phyloP scores from a whole-genome alignment of 2,329 filamentous ascomycete genomes.

The Colletotrichum noveboracense region DNA sequence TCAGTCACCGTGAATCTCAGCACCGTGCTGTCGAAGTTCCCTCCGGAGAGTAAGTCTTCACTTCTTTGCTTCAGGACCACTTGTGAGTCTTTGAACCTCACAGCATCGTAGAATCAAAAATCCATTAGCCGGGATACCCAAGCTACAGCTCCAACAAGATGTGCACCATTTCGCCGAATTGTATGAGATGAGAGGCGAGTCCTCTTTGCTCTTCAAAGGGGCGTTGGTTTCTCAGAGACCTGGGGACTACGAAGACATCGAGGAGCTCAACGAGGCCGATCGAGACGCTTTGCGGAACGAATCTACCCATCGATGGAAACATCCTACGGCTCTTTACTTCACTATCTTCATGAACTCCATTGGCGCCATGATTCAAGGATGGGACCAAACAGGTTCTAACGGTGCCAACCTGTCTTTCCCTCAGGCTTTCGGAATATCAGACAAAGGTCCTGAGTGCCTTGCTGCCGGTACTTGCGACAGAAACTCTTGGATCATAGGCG shows the following conservation, averaged over 20 bases:
- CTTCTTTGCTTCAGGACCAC: background rate
- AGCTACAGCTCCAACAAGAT: conserved; percentile 54
- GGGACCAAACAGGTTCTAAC: conserved; percentile 53
- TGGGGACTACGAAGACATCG: conserved; percentile 49
- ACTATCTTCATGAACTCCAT: conserved; percentile 56
- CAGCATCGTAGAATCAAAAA: background rate
- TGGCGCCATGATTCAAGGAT: conserved; percentile 59
- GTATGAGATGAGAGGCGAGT: conserved; percentile 48
- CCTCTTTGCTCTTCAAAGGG: conserved; percentile 45
- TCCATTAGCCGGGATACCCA: conserved; percentile 49
- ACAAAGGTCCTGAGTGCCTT: conserved; percentile 33
- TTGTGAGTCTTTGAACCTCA: background rate
- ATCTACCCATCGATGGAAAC: conserved; percentile 52
- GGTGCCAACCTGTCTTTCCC: conserved; percentile 56
- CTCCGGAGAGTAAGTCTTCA: background rate
- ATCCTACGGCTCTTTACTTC: conserved; percentile 53
- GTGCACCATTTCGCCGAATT: conserved; percentile 58
- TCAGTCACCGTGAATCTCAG: background rate
- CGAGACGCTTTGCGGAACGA: conserved; percentile 46
- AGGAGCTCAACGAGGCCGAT: conserved; percentile 48
- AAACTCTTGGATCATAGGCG: conserved; percentile 66
- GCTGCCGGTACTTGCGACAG: conserved; percentile 40
- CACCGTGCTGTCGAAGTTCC: background rate
- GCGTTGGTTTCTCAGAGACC: conserved; percentile 58
- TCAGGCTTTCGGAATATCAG: conserved; percentile 50